Evolutionary conservation across 2,329 filamentous ascomycete species (phyloP).

Genomic region (Sporothrix pallida): DNA sequence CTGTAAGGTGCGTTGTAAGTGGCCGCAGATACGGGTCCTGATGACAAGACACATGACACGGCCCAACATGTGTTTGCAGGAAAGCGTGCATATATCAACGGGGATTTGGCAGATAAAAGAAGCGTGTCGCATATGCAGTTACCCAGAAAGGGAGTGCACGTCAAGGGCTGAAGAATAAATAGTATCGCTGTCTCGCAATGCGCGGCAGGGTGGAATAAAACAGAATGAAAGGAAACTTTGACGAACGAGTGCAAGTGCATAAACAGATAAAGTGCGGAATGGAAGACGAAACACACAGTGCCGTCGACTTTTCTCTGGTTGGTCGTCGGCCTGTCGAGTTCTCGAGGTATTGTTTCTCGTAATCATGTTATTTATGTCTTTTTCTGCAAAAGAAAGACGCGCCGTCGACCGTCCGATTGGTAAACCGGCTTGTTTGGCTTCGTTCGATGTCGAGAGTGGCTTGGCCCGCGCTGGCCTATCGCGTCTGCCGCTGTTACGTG

Average conservation of each 20-base stretch:
- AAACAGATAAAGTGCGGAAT: not conserved
- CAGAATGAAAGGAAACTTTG: not conserved
- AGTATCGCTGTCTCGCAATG: not conserved
- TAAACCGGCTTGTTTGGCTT: not conserved
- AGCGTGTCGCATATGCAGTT: constrained; percentile 14
- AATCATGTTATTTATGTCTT: not conserved
- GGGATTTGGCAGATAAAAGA: not conserved
- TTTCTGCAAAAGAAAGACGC: not conserved
- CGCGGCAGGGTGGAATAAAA: not conserved
- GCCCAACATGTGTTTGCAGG: not conserved
- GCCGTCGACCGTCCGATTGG: constrained; percentile 25
- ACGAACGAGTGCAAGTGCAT: not conserved
- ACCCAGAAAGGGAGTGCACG: not conserved
- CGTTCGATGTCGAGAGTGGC: constrained; percentile 6
- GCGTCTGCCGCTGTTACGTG: constrained; percentile 3
- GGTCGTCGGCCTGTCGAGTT: not conserved
- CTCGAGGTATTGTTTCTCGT: not conserved
- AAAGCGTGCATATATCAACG: not conserved
- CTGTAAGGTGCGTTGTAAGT: not conserved
- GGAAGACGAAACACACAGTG: not conserved
- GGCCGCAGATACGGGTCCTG: not conserved
- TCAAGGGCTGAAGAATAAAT: not conserved
- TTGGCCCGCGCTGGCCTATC: constrained; percentile 22
- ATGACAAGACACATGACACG: not conserved
- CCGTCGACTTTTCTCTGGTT: not conserved